phyloP scores from a whole-genome alignment of 192 early-diverging fungal species.

The Phlyctochytrium arcticum region DNA sequence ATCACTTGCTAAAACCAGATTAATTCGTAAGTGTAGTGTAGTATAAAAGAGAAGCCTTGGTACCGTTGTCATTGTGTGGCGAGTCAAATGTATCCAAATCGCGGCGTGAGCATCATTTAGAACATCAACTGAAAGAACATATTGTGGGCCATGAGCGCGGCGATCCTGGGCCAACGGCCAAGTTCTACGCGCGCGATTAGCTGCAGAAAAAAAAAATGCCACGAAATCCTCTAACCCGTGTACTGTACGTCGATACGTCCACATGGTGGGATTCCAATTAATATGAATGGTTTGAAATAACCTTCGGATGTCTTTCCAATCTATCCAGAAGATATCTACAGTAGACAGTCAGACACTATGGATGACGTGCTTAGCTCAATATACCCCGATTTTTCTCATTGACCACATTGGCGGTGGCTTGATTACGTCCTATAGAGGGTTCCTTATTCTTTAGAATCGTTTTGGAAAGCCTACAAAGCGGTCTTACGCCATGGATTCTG shows the following conservation, averaged over 20 bases:
- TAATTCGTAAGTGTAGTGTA: slow-evolving; percentile 12
- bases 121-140: slow-evolving; percentile 57
- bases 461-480: no score
- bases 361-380: no score
- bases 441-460: no score
- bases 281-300: slow-evolving; percentile 85
- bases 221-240: slow-evolving; percentile 62
- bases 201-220: no score
- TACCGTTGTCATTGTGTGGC: slow-evolving; percentile 73
- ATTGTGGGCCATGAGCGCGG: slow-evolving; percentile 10
- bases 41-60: no score
- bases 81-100: slow-evolving; percentile 78
- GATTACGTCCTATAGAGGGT: no score
- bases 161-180: no score
- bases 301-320: slow-evolving; percentile 72
- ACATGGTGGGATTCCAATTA: slow-evolving; percentile 78
- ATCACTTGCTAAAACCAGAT: slow-evolving; percentile 64
- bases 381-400: no score
- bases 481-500: slow-evolving; percentile 94
- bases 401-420: no score
- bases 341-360: no score
- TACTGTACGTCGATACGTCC: slow-evolving; percentile 59
- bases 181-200: no score
- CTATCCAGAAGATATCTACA: slow-evolving; percentile 84
- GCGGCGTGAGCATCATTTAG: slow-evolving; percentile 41